Base-by-base conservation (phyloP, 352 stramenopile genomes). In the Pythium chondricola region DNA sequence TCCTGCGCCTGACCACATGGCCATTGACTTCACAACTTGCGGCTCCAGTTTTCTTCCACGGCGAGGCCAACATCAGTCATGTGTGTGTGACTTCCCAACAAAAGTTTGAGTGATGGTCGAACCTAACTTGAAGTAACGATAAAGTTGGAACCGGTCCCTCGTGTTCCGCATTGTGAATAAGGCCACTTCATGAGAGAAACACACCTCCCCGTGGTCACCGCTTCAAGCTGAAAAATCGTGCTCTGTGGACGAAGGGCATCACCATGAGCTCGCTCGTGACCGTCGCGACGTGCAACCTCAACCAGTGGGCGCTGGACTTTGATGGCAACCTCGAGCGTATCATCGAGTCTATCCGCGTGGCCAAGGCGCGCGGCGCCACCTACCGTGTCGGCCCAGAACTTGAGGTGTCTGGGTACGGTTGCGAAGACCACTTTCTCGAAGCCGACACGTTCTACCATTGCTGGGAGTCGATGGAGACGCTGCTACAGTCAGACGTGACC, bases 221-320 rank as follows among this genome's bases (percentile, higher is more conserved):
- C n/a, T n/a, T n/a, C n/a, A n/a, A n/a, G n/a, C n/a, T n/a, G n/a
- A n/a, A n/a, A n/a, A n/a, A n/a, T n/a, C n/a, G n/a, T n/a, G n/a
- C n/a, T n/a, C n/a, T n/a, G n/a, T n/a, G n/a, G n/a, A 33, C 8
- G 29, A 33, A 8, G 29, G 13, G 13, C 7, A 13, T 13, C 56
- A 59, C 9, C 22, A 91, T 94, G 80, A 92, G 72, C 57, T 58
- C 80, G 24, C 67, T 95, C 27, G 80, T 98, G 52, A 98, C 90
- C 24, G 77, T 99, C 17, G 95, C 97, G 38, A 98, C 97, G 29
- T 99, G 96, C 74, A 98, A 98, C 61, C 77, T 99, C 39, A 98
- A 99, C 76, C 96, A 99, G 72, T 99, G 96, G 95, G 90, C 96
- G 29, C 74, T 99, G 43, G 96, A 99, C 72, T 99, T 99, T 77